Evolutionary conservation across 2,329 filamentous ascomycete species (phyloP), one percentile per base, ranked within the genome.

Genomic region (Trichoderma sp.): DNA sequence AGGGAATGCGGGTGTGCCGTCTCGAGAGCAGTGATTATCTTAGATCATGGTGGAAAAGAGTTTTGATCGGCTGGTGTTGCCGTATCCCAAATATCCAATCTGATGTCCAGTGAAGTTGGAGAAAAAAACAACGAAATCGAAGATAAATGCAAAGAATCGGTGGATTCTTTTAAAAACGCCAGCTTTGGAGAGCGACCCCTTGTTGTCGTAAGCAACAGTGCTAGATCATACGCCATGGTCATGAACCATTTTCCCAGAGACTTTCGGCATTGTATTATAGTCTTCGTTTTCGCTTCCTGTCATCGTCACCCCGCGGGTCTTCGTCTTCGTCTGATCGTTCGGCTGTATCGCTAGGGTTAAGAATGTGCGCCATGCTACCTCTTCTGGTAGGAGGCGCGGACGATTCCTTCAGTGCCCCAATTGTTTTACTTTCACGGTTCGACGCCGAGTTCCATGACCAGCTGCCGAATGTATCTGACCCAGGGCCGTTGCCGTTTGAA

Each of bases 281-380:
- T 73, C 89, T 79, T 66, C 88, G 83, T 77, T 90, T 90, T 68
- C 88, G 83, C 77, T 90, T 90, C 55, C 86, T 81, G 72, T 88
- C 86, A 13, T 87, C 86, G 26, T 89, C 86, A 26, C 84, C 85
- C 37, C 86, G 79, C 0, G 80, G 80, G 54, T 86, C 85, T 56
- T 85, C 85, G 68, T 87, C 86, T 68, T 88, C 86, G 32, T 87
- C 84, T 6, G 85, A 83, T 46, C 84, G 80, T 76, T 87, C 86
- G 6, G 81, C 81, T 24, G 84, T 87, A 64, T 87, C 85, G 28
- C 85, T 86, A 0, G 86, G 86, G 73, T 89, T 89, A n/a, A 89
- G 79, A 21, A 89, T 89, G 70, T 89, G 86, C 0, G 86, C 86
- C 86, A 89, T 88, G 77, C 86, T 89, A 28, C 86, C 86, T 60